Percentiles rank a stretch among this genome's conserved stretches.
Conservation (phyloP, 2,329 filamentous ascomycete species). For the Pleurostoma richardsiae region DNA sequence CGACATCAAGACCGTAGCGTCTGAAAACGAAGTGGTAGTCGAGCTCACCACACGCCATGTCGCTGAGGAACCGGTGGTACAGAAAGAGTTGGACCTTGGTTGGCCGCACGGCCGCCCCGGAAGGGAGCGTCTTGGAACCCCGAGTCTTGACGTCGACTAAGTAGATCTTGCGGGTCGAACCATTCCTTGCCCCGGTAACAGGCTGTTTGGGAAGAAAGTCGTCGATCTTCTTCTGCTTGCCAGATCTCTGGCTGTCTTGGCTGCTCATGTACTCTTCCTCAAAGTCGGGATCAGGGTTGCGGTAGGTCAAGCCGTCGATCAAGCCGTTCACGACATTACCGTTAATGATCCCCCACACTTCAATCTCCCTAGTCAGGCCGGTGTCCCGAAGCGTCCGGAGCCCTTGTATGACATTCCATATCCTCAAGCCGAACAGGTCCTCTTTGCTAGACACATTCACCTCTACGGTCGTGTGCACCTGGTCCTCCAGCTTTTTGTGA, state of each 20-base stretch:
- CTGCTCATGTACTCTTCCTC: conserved; percentile 52
- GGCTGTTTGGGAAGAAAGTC: conserved; percentile 30
- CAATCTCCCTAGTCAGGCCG: conserved; percentile 69
- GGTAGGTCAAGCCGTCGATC: conserved; percentile 79
- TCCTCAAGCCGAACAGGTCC: conserved; percentile 72
- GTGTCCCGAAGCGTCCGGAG: conserved; percentile 66
- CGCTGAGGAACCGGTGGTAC: conserved; percentile 79
- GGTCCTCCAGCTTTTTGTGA: conserved; percentile 78
- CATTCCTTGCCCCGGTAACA: conserved; percentile 2
- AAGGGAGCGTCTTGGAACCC: conserved; percentile 56
- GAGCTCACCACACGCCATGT: conserved; percentile 66
- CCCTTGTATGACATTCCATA: conserved; percentile 92
- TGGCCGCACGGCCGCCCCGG: conserved; percentile 61
- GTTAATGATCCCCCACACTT: conserved; percentile 81
- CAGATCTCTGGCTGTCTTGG: conserved; percentile 22
- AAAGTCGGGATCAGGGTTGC: conserved; percentile 67
- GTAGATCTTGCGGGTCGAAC: conserved; percentile 46
- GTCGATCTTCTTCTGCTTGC: conserved; percentile 30
- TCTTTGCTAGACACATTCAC: conserved; percentile 71
- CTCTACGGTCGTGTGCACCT: conserved; percentile 73
- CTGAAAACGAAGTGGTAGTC: conserved; percentile 64
- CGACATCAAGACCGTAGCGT: conserved; percentile 65
- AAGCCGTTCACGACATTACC: conserved; percentile 82
- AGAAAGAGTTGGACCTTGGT: conserved; percentile 84
- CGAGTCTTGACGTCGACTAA: conserved; percentile 88